Evolutionary conservation across 371 early-diverging fungal genomes (phyloP).

Genomic region (Saksenaea oblongispora): DNA sequence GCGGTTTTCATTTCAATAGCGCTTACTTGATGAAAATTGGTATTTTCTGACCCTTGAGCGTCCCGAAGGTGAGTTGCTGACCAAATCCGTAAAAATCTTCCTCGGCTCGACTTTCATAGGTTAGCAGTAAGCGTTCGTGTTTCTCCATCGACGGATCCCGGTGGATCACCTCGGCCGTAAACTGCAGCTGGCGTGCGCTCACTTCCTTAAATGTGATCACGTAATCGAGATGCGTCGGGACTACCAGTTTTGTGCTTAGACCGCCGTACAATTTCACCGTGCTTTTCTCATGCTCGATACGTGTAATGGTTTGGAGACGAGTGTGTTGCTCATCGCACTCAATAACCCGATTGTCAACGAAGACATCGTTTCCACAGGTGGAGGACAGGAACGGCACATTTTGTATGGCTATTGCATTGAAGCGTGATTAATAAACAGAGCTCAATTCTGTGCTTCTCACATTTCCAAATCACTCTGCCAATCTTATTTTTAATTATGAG

Average conservation of each 20-base stretch:
- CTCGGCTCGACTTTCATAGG: slow-evolving; percentile 29
- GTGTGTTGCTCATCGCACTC: slow-evolving; percentile 36
- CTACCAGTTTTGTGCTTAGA: slow-evolving; percentile 26
- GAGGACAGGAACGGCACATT: slow-evolving; percentile 42
- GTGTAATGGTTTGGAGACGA: slow-evolving; percentile 41
- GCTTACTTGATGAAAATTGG: slow-evolving; percentile 33
- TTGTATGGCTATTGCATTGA: slow-evolving; percentile 42
- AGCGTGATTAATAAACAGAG: no score
- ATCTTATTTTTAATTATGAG: slow-evolving; percentile 15
- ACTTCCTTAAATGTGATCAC: slow-evolving; percentile 29
- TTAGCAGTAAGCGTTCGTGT: slow-evolving; percentile 29
- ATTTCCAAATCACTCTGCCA: slow-evolving; percentile 22
- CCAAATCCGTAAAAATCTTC: slow-evolving; percentile 57
- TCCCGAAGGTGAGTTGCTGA: slow-evolving; percentile 38
- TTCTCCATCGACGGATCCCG: slow-evolving; percentile 31
- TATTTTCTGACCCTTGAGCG: slow-evolving; percentile 52
- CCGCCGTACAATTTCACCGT: slow-evolving; percentile 30
- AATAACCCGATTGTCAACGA: slow-evolving; percentile 23
- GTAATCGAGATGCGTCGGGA: slow-evolving; percentile 23
- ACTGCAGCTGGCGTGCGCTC: slow-evolving; percentile 32
- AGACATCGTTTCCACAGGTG: slow-evolving; percentile 29
- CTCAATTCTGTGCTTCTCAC: no score
- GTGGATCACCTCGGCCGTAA: slow-evolving; percentile 22
- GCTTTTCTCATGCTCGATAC: slow-evolving; percentile 22
- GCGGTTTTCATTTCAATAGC: not conserved